Evolutionary conservation across 805 yeast genomes (phyloP).

Genomic region (Ogataea paradorogensis): DNA sequence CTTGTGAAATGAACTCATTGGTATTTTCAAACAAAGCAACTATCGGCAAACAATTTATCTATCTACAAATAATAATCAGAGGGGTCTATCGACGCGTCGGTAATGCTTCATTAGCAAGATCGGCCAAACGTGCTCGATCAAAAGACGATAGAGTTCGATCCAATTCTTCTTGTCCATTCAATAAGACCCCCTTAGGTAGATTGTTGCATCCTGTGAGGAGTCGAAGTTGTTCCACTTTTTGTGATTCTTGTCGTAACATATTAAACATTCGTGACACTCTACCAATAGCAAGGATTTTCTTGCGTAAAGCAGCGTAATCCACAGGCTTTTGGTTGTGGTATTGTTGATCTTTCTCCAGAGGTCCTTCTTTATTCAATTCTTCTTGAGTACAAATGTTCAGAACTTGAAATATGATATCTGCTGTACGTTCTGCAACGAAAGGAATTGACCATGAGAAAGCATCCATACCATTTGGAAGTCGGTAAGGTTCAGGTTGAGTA

Average conservation of each 20-base stretch:
- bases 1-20: constrained; percentile 13
- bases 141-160: constrained; percentile 65
- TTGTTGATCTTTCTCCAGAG: constrained; percentile 40
- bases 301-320: constrained; percentile 52
- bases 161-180: constrained; percentile 81
- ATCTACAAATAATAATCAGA: background rate
- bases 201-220: constrained; percentile 60
- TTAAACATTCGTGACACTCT: constrained; percentile 90
- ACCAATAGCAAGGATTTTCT: constrained; percentile 88
- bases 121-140: constrained; percentile 80
- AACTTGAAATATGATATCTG: constrained; percentile 86
- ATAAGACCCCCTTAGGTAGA: constrained; percentile 80
- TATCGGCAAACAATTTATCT: background rate
- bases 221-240: constrained; percentile 77
- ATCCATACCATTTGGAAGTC: constrained; percentile 96
- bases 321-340: constrained; percentile 17
- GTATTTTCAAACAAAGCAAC: background rate
- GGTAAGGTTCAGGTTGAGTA: constrained; percentile 87
- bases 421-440: constrained; percentile 91
- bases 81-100: constrained; percentile 7
- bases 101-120: constrained; percentile 77
- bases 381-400: constrained; percentile 92
- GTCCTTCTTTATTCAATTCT: constrained; percentile 73
- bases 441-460: constrained; percentile 97
- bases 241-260: constrained; percentile 83